phyloP scores from a whole-genome alignment of 2,329 filamentous ascomycete genomes.

The Pseudodiploospora longispora region DNA sequence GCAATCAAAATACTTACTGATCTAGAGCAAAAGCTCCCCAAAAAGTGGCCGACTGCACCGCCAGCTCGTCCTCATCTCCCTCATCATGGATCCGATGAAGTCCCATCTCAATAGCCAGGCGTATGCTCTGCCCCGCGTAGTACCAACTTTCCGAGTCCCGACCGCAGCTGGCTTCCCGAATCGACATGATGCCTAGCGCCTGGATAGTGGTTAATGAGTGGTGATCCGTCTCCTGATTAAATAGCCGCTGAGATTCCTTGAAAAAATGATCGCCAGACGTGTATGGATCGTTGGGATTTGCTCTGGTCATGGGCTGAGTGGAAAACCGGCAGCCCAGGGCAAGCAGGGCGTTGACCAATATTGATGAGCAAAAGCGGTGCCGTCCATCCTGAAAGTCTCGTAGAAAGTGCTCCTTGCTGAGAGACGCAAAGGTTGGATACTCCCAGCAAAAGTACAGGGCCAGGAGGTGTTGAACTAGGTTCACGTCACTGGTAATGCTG shows the following conservation, averaged over 20 bases:
- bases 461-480: constrained; percentile 55
- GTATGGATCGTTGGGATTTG: constrained; percentile 52
- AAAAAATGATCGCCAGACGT: constrained; percentile 70
- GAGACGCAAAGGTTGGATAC: constrained; percentile 65
- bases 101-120: constrained; percentile 64
- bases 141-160: constrained; percentile 67
- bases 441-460: constrained; percentile 68
- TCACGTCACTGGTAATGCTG: constrained; percentile 46
- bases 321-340: constrained; percentile 63
- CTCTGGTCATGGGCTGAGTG: constrained; percentile 53
- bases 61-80: constrained; percentile 46
- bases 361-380: constrained; percentile 57
- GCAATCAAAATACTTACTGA: constrained; percentile 39
- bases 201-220: constrained; percentile 64
- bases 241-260: constrained; percentile 55
- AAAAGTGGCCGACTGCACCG: constrained; percentile 51
- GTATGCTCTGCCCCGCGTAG: constrained; percentile 63
- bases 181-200: constrained; percentile 67
- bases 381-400: constrained; percentile 54
- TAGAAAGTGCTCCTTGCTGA: constrained; percentile 64
- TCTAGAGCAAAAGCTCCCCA: constrained; percentile 57
- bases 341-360: constrained; percentile 58
- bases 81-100: constrained; percentile 48
- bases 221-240: constrained; percentile 49
- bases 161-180: constrained; percentile 64